A percentile compares a stretch with the other conserved stretches of the same genome.
Evolutionary conservation across 2,329 filamentous ascomycete species (phyloP).

Genomic region (Ophiostoma perfectum): DNA sequence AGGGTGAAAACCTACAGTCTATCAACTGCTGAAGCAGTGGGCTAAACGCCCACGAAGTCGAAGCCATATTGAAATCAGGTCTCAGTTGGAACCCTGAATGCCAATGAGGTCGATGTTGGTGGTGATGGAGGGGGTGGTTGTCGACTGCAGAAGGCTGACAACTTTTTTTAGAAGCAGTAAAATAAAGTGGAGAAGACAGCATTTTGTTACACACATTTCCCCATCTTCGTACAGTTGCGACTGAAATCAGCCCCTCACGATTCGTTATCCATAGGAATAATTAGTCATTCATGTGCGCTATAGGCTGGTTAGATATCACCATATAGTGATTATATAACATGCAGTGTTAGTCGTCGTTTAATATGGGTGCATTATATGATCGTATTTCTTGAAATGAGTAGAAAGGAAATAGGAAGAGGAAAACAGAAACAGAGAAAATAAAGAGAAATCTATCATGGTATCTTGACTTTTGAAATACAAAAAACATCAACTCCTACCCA

Average conservation of each 20-base stretch:
- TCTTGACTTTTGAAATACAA: neutral
- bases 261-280: conserved; percentile 10
- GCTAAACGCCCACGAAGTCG: conserved; percentile 13
- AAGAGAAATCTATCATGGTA: neutral
- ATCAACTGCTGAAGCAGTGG: neutral
- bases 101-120: neutral
- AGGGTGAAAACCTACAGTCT: neutral
- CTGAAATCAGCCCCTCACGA: conserved; percentile 17
- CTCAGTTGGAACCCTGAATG: neutral
- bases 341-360: neutral
- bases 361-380: neutral
- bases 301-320: neutral
- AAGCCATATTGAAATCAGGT: conserved; percentile 21
- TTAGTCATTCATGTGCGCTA: neutral
- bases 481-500: neutral
- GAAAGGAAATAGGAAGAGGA: neutral
- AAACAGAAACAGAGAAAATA: neutral
- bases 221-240: conserved; percentile 7
- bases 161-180: conserved; percentile 11
- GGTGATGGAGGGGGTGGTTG: neutral
- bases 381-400: neutral
- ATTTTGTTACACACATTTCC: conserved; percentile 12
- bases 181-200: neutral
- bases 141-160: conserved; percentile 8
- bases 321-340: neutral